Base-by-base conservation (phyloP, 202 grass and related monocot species). In the Zizania palustris region DNA sequence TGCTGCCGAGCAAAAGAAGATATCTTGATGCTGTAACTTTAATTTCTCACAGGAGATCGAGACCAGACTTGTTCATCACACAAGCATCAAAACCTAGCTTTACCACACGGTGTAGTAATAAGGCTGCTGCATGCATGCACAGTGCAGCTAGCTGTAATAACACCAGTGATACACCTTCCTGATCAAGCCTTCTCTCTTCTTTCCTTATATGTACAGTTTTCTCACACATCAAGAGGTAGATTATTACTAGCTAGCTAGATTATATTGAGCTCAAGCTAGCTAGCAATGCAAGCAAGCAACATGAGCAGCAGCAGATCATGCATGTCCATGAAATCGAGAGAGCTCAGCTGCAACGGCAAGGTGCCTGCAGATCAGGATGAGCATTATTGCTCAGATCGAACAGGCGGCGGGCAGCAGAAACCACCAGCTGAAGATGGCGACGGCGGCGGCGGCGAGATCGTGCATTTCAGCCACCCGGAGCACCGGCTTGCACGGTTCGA, bases 381-480 rank as follows among this genome's bases (percentile, higher is more conserved):
- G 28, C 28, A 28, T 28, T 28, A 28, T 28, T 28, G 28, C 28
- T 28, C 28, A 2, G 28, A 28, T 28, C 28, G 57, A 45, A 46
- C 68, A n/a, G 18, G n/a, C n/a, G n/a, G n/a, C n/a, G n/a, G 78
- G 46, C 46, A 20, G n/a, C 59, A 15, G 37, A 11, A 54, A 45
- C 41, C 21, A 13, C 16, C 38, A 20, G 76, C 28, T 0, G 73
- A 67, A 0, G 63, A 43, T 0, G 78, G 34, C 65, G 42, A 22
- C 28, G 7, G 5, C 37, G 46, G 39, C 9, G 74, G 28, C 21
- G 76, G 59, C 55, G 85, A 83, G 57, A 69, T 97, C 38, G 44
- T 84, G 64, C 95, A 97, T 45, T 97, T 97, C 68, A 83, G 87
- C 71, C 95, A 94, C 84, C 95, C 85, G 53, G 88, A 93, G 69